Conservation (phyloP, 352 stramenopile genomes). For the Pythium brachiatum region DNA sequence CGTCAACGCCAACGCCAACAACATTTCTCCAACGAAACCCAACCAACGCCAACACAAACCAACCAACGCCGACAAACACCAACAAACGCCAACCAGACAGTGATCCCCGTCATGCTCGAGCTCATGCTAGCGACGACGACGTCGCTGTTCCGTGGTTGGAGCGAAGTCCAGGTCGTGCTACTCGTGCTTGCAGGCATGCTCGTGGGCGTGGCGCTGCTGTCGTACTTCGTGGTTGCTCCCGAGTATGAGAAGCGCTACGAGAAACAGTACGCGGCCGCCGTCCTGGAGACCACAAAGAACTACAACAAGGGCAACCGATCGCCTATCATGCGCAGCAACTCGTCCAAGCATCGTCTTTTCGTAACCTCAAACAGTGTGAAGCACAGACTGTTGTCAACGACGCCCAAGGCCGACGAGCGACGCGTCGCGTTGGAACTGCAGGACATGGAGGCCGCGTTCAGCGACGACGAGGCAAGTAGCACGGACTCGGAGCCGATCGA, state of each 20-base stretch:
- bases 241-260: slow-evolving; percentile 74
- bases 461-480: slow-evolving; percentile 25
- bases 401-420: slow-evolving; percentile 7
- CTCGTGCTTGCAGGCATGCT: slow-evolving; percentile 53
- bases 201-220: slow-evolving; percentile 59
- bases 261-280: slow-evolving; percentile 48
- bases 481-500: slow-evolving; percentile 27
- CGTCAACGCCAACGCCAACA: not conserved
- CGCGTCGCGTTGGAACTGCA: slow-evolving; percentile 3
- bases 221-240: slow-evolving; percentile 75
- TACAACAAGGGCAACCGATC: slow-evolving; percentile 10
- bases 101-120: slow-evolving; percentile 19
- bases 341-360: slow-evolving; percentile 2
- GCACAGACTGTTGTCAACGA: not conserved
- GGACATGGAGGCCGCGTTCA: slow-evolving; percentile 23
- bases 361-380: not conserved
- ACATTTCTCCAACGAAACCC: not conserved
- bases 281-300: slow-evolving; percentile 28
- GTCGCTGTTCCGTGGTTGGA: slow-evolving; percentile 27
- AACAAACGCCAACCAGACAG: not conserved
- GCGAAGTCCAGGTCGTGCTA: slow-evolving; percentile 53
- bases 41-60: not conserved
- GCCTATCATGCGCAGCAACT: slow-evolving; percentile 6
- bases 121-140: slow-evolving; percentile 13
- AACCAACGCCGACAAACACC: slow-evolving; percentile 5